Base-by-base conservation (phyloP, 257 asterid genomes). In the Avicennia marina region DNA sequence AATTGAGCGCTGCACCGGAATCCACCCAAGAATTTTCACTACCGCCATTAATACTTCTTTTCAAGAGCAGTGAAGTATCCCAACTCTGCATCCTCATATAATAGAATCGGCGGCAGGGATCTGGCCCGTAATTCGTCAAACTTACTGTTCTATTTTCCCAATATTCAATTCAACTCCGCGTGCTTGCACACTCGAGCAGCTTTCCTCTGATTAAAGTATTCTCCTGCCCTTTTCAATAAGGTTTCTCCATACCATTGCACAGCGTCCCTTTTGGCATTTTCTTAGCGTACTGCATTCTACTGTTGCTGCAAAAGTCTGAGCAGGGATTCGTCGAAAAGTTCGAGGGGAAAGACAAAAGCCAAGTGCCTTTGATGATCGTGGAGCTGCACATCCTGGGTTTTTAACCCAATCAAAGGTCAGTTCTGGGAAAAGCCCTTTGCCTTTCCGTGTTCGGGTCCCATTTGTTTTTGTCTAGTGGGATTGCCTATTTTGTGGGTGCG, bases 91-190 rank as follows among this genome's bases (percentile, higher is more conserved):
- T 20, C 29, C 22, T 17, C 48, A 51, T 11, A 40, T n/a, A n/a
- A 31, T 33, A 15, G 63, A 53, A 42, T 27, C 51, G 4, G 44
- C 44, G 44, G 60, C 40, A 42, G 15, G 16, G 44, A 54, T 63
- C 38, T 53, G 47, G 29, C 21, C 36, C 21, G 38, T 29, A 3
- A 10, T 31, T 44, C 56, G 56, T 58, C 72, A 43, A 58, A 39
- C 16, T 11, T 16, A 41, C 39, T 31, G 21, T 43, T 53, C 44
- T 27, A 10, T 31, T 11, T 16, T 31, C 24, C 13, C 21, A 9
- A 42, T 20, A 17, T 38, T 15, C 67, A 51, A 27, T 27, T 27
- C 40, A n/a, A n/a, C n/a, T 58, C 42, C 12, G 10, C 10, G 20
- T 10, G 43, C 26, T 58, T 58, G 31, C 65, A 46, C 65, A 47